These are phyloP conservation scores for Pseudomonodictys pantanalensis DNA, from an alignment of 495 filamentous ascomycete genomes.

Conservation along the genomic window DNA sequence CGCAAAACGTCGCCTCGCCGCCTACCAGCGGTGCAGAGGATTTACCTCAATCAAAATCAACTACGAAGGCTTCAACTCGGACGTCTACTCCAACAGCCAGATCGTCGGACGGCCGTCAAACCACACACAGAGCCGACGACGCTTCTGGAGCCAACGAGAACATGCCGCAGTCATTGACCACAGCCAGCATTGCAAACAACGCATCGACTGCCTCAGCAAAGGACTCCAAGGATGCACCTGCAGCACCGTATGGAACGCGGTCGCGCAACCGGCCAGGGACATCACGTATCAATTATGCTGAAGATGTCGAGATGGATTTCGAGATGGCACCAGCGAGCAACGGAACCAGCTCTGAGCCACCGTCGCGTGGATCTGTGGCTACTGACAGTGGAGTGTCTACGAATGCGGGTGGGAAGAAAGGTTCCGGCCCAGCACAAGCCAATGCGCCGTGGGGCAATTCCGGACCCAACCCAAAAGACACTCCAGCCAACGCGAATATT, in stretches of 20 bases:
- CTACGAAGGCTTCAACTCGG: constrained; percentile 27
- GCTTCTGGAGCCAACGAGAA: constrained; percentile 14
- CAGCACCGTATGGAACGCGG: constrained; percentile 84
- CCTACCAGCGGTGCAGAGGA: constrained; percentile 18
- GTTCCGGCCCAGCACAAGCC: constrained; percentile 19
- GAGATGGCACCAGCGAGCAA: constrained; percentile 48
- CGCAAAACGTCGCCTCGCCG: constrained; percentile 16
- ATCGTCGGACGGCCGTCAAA: constrained; percentile 25
- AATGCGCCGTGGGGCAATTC: constrained; percentile 29
- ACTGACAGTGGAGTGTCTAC: constrained; percentile 25
- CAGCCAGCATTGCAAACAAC: constrained; percentile 49
- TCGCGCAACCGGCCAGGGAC: constrained; percentile 83
- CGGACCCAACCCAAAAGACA: constrained; percentile 25
- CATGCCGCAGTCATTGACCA: constrained; percentile 44
- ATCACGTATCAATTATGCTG: constrained; percentile 89
- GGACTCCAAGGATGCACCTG: constrained; percentile 29
- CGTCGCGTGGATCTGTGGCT: constrained; percentile 27
- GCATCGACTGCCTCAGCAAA: constrained; percentile 40
- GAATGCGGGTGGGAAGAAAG: constrained; percentile 23
- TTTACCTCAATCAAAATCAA: constrained; percentile 18
- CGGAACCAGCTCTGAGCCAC: constrained; percentile 27
- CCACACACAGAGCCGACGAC: constrained; percentile 19
- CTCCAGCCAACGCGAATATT: constrained; percentile 57
- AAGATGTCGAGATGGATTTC: constrained; percentile 89
- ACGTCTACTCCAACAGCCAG: constrained; percentile 27